Base-by-base conservation (phyloP, 257 asterid genomes). In the Jacaranda copaia region DNA sequence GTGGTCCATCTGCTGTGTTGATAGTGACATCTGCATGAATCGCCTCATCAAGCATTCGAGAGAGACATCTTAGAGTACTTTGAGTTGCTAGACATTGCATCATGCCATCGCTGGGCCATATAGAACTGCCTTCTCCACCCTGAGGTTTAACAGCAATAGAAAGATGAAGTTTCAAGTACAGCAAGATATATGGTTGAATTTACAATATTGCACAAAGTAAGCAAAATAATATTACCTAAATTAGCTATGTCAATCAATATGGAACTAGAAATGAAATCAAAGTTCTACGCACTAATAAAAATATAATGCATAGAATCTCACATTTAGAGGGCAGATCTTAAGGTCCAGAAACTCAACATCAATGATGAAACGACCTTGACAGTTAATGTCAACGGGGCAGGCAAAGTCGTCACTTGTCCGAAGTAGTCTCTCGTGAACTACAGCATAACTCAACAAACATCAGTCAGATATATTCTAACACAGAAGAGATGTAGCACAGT, bases 331-430 rank as follows among this genome's bases (percentile, higher is more conserved):
- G 81, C 78, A 83, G 46, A 88, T 88, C 89, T 86, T 92, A 48
- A 94, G 89, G 84, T 94, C 98, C 80, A 92, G 86, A 82, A 94
- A 92, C 92, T 94, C 98, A 35, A 92, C 95, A 42, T 94, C 98
- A 61, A 94, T 88, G 81, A 84, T 42, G 73, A 90, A 81, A n/a
- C 93, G 96, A 25, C 95, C 94, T 76, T 83, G 92, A 58, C 75
- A 81, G 38, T 75, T 84, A 53, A 90, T 74, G 62, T 94, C 98
- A 73, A 94, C 84, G 12, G 90, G 90, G 84, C 96, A 91, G 82
- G 88, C 92, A 85, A 92, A 94, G 83, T 94, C 98, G 57, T 92
- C 98, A 66, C 90, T 87, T 40, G 95, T 80, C 39, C 97, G 92
- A 72, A 94, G 96, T 76, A 91, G 81, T 81, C 89, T 85, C 85